phyloP scores from a whole-genome alignment of 2,329 filamentous ascomycete genomes.

The Colletotrichum sp. region DNA sequence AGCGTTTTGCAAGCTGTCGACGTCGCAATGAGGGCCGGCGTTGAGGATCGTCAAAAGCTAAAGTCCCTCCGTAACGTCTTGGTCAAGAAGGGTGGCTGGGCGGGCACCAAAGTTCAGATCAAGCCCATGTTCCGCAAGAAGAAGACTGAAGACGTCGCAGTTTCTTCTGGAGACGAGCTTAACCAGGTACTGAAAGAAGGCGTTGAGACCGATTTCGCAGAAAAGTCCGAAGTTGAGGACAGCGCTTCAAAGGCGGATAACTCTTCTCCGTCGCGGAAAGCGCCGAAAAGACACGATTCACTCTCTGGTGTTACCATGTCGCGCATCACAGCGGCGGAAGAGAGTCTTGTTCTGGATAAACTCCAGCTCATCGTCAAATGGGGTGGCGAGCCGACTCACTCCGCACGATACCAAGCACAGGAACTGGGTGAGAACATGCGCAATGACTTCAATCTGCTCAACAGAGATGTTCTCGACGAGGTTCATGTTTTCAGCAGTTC shows the following conservation, averaged over 20 bases:
- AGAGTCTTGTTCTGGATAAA: conserved; percentile 93
- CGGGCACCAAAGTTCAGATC: conserved; percentile 97
- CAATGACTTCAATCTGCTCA: conserved; percentile 91
- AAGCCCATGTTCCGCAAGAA: conserved; percentile 98
- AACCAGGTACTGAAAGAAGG: conserved; percentile 35
- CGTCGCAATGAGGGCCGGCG: conserved; percentile 74
- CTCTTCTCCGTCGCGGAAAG: conserved; percentile 34
- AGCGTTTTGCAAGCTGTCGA: conserved; percentile 92
- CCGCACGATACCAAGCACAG: conserved; percentile 92
- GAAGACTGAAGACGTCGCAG: conserved; percentile 63
- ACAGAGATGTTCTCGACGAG: conserved; percentile 88
- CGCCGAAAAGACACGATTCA: conserved; percentile 77
- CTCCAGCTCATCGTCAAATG: conserved; percentile 98
- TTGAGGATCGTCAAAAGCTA: conserved; percentile 90
- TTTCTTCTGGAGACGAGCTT: conserved; percentile 34
- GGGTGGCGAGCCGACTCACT: conserved; percentile 98
- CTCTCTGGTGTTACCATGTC: conserved; percentile 91
- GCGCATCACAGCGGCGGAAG: conserved; percentile 90
- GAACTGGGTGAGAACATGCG: conserved; percentile 96
- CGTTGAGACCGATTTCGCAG: conserved; percentile 26
- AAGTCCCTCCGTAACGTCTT: conserved; percentile 84
- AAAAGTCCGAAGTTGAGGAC: conserved; percentile 16
- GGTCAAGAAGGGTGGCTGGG: conserved; percentile 90
- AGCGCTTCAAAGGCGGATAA: conserved; percentile 12
- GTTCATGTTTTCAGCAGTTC: conserved; percentile 96